Base-by-base conservation (phyloP, 2,329 filamentous ascomycete genomes). In the Alternaria rosae region DNA sequence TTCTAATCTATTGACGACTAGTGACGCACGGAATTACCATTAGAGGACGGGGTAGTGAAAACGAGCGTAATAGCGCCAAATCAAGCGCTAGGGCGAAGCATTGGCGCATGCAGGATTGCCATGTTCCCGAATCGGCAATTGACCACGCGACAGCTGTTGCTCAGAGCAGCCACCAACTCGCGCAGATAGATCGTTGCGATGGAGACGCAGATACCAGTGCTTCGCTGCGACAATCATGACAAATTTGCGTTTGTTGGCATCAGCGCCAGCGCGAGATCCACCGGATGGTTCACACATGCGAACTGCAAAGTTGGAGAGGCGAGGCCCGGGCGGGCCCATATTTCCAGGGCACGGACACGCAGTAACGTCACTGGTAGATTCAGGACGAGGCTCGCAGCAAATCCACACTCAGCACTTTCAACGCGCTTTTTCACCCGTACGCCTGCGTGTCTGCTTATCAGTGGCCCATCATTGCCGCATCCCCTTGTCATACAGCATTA, bases 351-450 rank as follows among this genome's bases (percentile, higher is more conserved):
- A 53, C 41, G 51, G 55, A 57, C 55, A 43, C 41, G 35, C 42
- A 54, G 58, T 54, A 59, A 62, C 59, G 55, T 62, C 59, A 62
- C 55, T 54, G 55, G 25, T 35, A 50, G 47, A 48, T 44, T 54
- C 54, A 48, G 38, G 55, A 23, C 28, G 26, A 43, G 48, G 32
- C 30, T 54, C 47, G 38, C 55, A 35, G 17, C 23, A 51, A 35
- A 35, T 57, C 61, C 48, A 28, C 42, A 54, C 50, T 55, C 47
- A 47, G 25, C 48, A 32, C 44, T 26, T 50, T 10, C n/a, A 25
- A 45, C 59, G 43, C 44, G 43, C 50, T 26, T 51, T 55, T 38
- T 7, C 43, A 23, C 25, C 48, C 30, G 21, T 25, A 26, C 51
- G 26, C 50, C 54, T 54, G 35, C 50, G 43, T 54, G 35, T 57